These are phyloP conservation scores for Apium graveolens DNA, from an alignment of 129 eudicot genomes.

Conservation along the genomic window DNA sequence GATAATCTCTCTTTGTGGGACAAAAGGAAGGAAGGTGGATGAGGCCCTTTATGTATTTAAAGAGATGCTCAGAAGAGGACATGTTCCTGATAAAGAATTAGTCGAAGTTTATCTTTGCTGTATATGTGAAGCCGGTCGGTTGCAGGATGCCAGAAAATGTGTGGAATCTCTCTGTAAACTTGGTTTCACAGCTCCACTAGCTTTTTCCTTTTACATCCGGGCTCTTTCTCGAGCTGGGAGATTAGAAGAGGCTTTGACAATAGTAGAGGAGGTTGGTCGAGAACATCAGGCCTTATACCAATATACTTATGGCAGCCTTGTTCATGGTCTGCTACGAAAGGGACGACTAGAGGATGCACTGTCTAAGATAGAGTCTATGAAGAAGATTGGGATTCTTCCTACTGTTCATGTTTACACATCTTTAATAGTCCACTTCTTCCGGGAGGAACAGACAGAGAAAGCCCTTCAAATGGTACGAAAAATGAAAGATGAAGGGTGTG, in stretches of 20 bases:
- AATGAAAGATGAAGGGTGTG: conserved; percentile 53
- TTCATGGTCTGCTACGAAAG: conserved; percentile 50
- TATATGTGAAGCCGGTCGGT: conserved; percentile 53
- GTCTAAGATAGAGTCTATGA: conserved; percentile 70
- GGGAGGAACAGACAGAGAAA: conserved; percentile 35
- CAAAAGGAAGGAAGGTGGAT: conserved; percentile 64
- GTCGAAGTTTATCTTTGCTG: conserved; percentile 54
- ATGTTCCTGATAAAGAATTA: conserved; percentile 62
- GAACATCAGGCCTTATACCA: conserved; percentile 34
- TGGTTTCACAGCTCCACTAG: conserved; percentile 49
- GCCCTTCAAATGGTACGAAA: conserved; percentile 46
- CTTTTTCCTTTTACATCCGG: conserved; percentile 56
- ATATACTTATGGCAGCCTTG: conserved; percentile 65
- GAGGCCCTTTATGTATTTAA: conserved; percentile 46
- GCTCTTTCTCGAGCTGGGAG: conserved; percentile 73
- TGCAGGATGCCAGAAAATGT: conserved; percentile 50
- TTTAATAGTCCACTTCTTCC: conserved; percentile 50
- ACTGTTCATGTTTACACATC: conserved; percentile 82
- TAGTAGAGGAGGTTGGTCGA: conserved; percentile 35
- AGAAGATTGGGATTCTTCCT: conserved; percentile 37
- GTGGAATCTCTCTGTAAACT: conserved; percentile 29
- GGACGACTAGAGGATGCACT: conserved; percentile 55
- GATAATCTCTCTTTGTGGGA: conserved; percentile 71
- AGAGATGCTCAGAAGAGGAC: conserved; percentile 53
- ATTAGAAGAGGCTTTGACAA: conserved; percentile 57